phyloP scores from a whole-genome alignment of 345 rosid species.

The Psidium guajava region DNA sequence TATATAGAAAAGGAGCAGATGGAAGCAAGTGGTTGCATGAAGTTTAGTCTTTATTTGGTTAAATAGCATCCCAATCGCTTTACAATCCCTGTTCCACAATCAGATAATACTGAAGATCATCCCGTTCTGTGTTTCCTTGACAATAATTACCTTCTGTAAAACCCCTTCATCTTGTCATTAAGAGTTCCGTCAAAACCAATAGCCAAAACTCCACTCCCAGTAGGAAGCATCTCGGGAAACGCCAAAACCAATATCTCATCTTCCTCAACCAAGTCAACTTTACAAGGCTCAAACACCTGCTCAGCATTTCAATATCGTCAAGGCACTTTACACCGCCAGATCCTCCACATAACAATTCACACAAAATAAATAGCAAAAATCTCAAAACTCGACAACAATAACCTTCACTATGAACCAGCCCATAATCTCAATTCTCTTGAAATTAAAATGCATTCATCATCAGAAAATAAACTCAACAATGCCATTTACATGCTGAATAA shows the following conservation, averaged over 20 bases:
- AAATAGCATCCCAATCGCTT: neutral
- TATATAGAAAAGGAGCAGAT: neutral
- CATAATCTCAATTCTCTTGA: neutral
- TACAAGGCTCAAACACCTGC: constrained; percentile 48
- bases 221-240: constrained; percentile 50
- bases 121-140: neutral
- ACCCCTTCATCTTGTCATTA: constrained; percentile 86
- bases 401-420: neutral
- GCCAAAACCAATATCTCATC: constrained; percentile 81
- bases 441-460: neutral
- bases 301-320: neutral
- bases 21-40: neutral
- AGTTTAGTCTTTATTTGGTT: neutral
- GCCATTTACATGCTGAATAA: neutral
- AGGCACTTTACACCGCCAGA: neutral
- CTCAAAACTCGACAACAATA: neutral
- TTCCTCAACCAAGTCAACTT: constrained; percentile 34
- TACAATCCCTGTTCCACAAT: neutral
- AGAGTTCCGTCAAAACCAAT: constrained; percentile 55
- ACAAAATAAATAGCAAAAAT: neutral
- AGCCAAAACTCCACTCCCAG: constrained; percentile 57
- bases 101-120: neutral
- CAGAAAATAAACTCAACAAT: neutral
- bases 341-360: neutral
- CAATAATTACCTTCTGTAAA: constrained; percentile 61